These are phyloP conservation scores for Fusarium metavorans DNA, from an alignment of 2,329 filamentous ascomycete genomes.

Conservation along the genomic window DNA sequence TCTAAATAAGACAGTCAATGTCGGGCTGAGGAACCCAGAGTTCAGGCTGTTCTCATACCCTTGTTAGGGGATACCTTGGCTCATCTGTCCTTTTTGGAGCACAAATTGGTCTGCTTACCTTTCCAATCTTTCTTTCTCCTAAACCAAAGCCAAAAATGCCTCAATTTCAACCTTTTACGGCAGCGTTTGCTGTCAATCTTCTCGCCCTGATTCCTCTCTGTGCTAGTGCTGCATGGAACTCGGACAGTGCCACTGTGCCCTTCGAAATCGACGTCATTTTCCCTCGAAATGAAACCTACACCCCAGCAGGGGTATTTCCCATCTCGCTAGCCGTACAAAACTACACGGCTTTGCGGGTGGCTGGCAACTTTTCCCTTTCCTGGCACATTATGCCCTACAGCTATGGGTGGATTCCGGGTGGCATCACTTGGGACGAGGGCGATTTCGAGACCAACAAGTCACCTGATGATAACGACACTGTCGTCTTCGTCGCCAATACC, in stretches of 20 bases:
- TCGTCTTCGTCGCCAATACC: neutral
- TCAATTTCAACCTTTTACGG: neutral
- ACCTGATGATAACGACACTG: neutral
- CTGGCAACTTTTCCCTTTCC: neutral
- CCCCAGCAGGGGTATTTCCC: neutral
- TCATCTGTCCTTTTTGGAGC: neutral
- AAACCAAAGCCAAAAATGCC: neutral
- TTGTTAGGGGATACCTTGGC: neutral
- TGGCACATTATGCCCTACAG: neutral
- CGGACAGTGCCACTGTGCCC: neutral
- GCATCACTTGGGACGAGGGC: neutral
- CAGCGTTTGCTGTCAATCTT: neutral
- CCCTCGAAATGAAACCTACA: neutral
- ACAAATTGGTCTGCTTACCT: neutral
- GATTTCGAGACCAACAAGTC: neutral
- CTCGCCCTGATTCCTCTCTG: neutral
- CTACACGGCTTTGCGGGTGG: neutral
- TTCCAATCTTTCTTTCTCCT: neutral
- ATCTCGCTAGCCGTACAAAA: neutral
- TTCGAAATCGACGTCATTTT: neutral
- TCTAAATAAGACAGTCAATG: neutral
- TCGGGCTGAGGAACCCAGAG: neutral
- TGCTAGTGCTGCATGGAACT: neutral
- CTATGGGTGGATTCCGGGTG: neutral
- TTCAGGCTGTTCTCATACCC: neutral